Base-by-base conservation (phyloP, 2,329 filamentous ascomycete species). In the Leptosphaerulina australis region DNA sequence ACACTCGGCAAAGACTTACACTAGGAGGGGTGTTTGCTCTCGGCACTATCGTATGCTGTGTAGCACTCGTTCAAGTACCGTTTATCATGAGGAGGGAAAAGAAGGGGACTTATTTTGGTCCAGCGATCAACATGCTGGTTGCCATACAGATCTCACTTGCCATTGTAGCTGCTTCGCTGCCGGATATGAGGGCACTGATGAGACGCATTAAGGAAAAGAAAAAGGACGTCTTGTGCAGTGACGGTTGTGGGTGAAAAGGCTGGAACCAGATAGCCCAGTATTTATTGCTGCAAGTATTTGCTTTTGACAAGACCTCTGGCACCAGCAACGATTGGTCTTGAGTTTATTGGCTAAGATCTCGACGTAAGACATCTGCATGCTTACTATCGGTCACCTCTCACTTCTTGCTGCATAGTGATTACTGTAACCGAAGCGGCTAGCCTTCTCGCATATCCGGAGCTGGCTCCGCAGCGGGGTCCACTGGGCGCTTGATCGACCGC, bases 1-100 rank as follows among this genome's bases (percentile, higher is more conserved):
- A 37, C 3, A 22, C 51, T 9, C 54, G 60, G 7, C 63, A 67
- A 39, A 53, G 65, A 4, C 17, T 59, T 3, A 63, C 64, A 2
- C 58, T 66, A 1, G 50, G 64, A 1, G 26, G 62, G 5, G 46
- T 66, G 3, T 68, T 68, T 22, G 59, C 60, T 3, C 39, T 68
- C 12, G 64, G 64, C 3, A 59, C 66, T n/a, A 33, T 57, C 3
- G 64, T 67, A 4, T 68, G 66, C 30, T 55, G 58, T 2, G 64
- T 68, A 11, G 64, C 64, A 0, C 54, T 68, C 2, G 30, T 64
- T 2, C 63, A 68, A 28, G 63, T 66, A n/a, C 64, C 63, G 1
- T 67, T 68, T 25, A 64, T 67, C 17, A 53, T 47, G 46, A 53
- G 59, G 2, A 53, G 64, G 1, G 53, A 63, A 41, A 48, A 50